These are phyloP conservation scores for Rhizopogon vesiculosus DNA, from an alignment of 768 basidiomycete genomes.

Conservation along the genomic window DNA sequence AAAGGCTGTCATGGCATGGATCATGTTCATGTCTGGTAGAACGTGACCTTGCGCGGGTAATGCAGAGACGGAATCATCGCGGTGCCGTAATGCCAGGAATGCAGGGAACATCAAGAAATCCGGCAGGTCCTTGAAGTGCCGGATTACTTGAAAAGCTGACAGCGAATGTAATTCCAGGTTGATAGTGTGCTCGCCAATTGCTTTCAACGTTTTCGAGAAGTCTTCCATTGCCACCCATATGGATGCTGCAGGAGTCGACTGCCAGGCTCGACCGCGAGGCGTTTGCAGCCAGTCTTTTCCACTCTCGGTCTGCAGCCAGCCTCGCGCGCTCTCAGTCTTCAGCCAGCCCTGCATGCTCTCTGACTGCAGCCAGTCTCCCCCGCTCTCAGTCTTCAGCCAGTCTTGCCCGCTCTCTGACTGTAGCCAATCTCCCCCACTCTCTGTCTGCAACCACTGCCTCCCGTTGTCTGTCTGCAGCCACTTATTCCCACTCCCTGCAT, in stretches of 20 bases:
- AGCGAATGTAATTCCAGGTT: neutral
- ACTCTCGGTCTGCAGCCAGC: neutral
- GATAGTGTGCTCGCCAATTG: neutral
- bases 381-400: too few species aligned
- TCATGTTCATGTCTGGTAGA: neutral
- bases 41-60: too few species aligned
- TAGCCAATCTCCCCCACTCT: neutral
- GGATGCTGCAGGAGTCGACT: too few species aligned
- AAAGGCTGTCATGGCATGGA: neutral
- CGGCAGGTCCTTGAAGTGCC: neutral
- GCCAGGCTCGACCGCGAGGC: too few species aligned
- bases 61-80: too few species aligned
- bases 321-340: too few species aligned
- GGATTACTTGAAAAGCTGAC: neutral
- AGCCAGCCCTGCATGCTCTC: too few species aligned
- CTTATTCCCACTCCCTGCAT: too few species aligned
- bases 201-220: neutral
- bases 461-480: too few species aligned
- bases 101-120: neutral
- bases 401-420: too few species aligned
- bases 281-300: too few species aligned
- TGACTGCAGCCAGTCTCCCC: too few species aligned
- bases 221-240: neutral
- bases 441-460: neutral
- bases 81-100: neutral